Conservation (phyloP, 2,329 filamentous ascomycete genomes). For the Sclerotinia sclerotiorum region DNA sequence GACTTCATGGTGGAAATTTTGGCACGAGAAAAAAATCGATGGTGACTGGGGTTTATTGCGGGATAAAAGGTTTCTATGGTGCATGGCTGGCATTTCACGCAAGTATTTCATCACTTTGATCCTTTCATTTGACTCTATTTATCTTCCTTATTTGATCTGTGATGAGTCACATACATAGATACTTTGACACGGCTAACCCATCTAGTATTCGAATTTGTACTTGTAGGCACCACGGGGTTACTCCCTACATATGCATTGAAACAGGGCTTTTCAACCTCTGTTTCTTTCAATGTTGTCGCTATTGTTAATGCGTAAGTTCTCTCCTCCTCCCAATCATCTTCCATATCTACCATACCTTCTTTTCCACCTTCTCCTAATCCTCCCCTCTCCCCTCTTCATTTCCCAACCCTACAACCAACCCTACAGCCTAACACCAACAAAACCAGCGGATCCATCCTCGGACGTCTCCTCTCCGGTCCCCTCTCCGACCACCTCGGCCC, state of each 20-base stretch:
- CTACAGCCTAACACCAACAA: conserved; percentile 19
- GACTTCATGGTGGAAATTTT: conserved; percentile 31
- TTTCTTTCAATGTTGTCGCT: conserved; percentile 77
- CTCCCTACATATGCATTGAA: conserved; percentile 73
- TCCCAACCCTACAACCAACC: conserved; percentile 30
- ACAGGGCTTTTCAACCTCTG: conserved; percentile 61
- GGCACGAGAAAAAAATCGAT: conserved; percentile 53
- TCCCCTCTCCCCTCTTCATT: conserved; percentile 29
- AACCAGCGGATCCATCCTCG: conserved; percentile 6
- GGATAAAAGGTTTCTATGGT: conserved; percentile 50
- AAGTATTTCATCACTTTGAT: conserved; percentile 39
- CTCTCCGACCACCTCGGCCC: conserved; percentile 29
- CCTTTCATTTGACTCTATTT: too few relatives aligned
- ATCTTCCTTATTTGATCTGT: neutral
- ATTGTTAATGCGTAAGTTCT: conserved; percentile 67
- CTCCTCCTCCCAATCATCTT: neutral
- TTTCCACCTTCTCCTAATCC: conserved; percentile 18
- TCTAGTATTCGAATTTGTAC: conserved; percentile 61
- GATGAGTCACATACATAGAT: too few relatives aligned
- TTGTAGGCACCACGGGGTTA: conserved; percentile 82
- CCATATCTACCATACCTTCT: neutral
- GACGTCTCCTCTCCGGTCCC: conserved; percentile 30
- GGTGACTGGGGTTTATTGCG: conserved; percentile 66
- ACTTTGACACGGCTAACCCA: neutral
- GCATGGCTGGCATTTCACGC: conserved; percentile 38